These are phyloP conservation scores for Gaeumannomyces sp. DNA, from an alignment of 2,329 filamentous ascomycete genomes.

Conservation along the genomic window DNA sequence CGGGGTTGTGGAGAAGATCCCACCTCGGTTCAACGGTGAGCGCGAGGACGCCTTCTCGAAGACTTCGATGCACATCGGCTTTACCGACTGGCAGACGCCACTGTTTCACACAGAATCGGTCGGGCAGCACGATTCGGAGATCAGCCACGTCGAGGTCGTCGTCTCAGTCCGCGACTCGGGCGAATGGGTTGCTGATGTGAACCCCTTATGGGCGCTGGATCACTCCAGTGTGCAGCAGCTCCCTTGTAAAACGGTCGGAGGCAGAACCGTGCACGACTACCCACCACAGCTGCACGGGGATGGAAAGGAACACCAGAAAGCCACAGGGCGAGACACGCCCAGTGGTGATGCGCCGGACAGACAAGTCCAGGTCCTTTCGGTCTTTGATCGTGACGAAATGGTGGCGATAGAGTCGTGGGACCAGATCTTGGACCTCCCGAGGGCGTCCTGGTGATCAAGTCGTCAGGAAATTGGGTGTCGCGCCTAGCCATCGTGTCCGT, in stretches of 20 bases:
- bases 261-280: no score
- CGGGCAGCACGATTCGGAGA: neutral
- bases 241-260: no score
- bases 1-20: neutral
- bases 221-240: no score
- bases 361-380: no score
- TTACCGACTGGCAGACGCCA: constrained; percentile 1
- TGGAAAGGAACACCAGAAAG: neutral
- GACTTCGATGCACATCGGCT: neutral
- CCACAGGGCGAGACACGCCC: neutral
- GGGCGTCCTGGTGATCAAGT: neutral
- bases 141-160: neutral
- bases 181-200: neutral
- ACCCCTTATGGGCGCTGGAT: neutral
- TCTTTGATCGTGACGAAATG: neutral
- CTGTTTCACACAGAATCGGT: neutral
- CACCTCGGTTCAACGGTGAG: neutral
- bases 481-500: constrained; percentile 3
- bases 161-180: constrained; percentile 1
- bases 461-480: neutral
- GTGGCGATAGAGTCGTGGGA: neutral
- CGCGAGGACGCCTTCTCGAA: neutral
- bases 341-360: neutral
- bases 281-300: no score
- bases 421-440: constrained; percentile 4